phyloP scores from a whole-genome alignment of 331 rosid species.

The Telfairia occidentalis region DNA sequence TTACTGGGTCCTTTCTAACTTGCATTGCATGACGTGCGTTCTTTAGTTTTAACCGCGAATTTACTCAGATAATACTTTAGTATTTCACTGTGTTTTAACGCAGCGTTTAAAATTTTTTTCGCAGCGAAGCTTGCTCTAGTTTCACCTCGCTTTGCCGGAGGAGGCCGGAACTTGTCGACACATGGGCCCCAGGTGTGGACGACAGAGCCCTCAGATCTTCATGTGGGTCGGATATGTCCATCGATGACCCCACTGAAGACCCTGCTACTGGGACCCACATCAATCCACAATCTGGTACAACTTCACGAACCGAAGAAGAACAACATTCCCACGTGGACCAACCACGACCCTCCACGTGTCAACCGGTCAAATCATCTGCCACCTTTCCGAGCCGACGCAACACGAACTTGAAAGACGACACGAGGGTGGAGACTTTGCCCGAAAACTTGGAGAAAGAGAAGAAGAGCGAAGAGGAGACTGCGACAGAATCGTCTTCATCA shows the following conservation, averaged over 20 bases:
- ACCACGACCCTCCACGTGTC: not conserved
- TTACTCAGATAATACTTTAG: not conserved
- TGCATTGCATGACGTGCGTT: not conserved
- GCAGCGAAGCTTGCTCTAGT: constrained; percentile 74
- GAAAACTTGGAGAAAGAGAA: constrained; percentile 20
- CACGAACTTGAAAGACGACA: constrained; percentile 32
- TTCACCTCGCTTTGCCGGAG: constrained; percentile 48
- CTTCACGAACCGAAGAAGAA: not conserved
- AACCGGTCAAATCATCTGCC: constrained; percentile 22
- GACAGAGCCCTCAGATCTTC: constrained; percentile 67
- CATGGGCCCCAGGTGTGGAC: constrained; percentile 41
- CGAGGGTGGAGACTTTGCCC: constrained; percentile 9
- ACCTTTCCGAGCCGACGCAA: constrained; percentile 18
- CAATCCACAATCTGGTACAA: constrained; percentile 5
- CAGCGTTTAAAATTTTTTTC: not conserved
- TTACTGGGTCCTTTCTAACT: not conserved
- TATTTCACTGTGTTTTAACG: not conserved
- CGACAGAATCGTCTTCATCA: constrained; percentile 21
- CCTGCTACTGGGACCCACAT: not conserved
- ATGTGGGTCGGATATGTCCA: constrained; percentile 85
- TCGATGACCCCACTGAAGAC: constrained; percentile 40
- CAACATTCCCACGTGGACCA: constrained; percentile 9
- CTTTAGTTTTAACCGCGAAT: not conserved
- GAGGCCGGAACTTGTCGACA: constrained; percentile 52
- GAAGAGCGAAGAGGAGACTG: constrained; percentile 19